These are phyloP conservation scores for Podosphaera xanthii DNA, from an alignment of 2,329 filamentous ascomycete genomes.

Conservation along the genomic window DNA sequence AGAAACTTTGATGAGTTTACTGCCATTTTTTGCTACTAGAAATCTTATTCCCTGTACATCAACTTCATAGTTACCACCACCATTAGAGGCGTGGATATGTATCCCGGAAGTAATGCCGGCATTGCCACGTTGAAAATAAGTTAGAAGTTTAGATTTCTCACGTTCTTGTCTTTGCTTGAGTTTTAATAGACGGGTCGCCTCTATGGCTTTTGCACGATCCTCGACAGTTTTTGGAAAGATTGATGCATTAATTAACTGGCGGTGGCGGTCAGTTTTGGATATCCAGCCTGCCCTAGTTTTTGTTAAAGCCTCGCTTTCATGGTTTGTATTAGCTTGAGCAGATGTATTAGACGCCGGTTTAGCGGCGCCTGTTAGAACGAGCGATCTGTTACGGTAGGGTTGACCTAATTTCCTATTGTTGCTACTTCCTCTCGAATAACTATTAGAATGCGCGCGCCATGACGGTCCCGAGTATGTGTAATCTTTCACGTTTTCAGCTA, in stretches of 20 bases:
- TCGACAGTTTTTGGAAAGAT: conserved; percentile 55
- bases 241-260: conserved; percentile 62
- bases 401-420: conserved; percentile 17
- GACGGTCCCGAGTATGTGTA: conserved; percentile 9
- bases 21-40: conserved; percentile 50
- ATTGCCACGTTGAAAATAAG: conserved; percentile 20
- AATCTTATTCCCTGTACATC: conserved; percentile 43
- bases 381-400: conserved; percentile 31
- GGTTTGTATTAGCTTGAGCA: conserved; percentile 6
- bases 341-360: conserved; percentile 1
- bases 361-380: conserved; percentile 34
- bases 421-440: conserved; percentile 14
- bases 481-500: conserved; percentile 9
- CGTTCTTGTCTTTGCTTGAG: conserved; percentile 27
- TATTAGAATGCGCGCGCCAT: conserved; percentile 12
- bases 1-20: conserved; percentile 53
- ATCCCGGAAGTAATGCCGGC: conserved; percentile 8
- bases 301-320: conserved; percentile 4
- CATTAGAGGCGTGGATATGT: background rate
- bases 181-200: conserved; percentile 39
- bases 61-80: conserved; percentile 1
- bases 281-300: conserved; percentile 31
- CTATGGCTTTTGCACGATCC: conserved; percentile 45
- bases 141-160: conserved; percentile 35
- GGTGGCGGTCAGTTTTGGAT: conserved; percentile 49